Evolutionary conservation across 306 rosid species (phyloP).

Genomic region (Quercus variabilis): DNA sequence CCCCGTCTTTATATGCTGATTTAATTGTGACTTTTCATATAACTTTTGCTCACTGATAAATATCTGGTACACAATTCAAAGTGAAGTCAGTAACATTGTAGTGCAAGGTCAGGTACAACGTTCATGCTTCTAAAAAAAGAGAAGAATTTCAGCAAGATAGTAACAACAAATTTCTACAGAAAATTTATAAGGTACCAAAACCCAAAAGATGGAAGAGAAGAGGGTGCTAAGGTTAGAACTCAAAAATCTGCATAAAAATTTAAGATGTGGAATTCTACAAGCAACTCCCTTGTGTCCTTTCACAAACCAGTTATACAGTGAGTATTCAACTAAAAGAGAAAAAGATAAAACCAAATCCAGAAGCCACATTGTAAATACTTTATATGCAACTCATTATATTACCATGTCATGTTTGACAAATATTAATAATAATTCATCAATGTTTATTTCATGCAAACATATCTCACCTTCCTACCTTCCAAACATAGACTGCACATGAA

Average conservation of each 20-base stretch:
- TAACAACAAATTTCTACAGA: not conserved
- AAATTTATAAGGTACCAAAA: not conserved
- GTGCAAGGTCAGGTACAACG: not conserved
- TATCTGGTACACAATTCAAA: slow-evolving; percentile 23
- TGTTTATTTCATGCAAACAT: not conserved
- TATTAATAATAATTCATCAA: too few relatives aligned
- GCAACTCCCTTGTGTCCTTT: not conserved
- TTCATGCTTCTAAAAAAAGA: not conserved
- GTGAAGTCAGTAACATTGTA: not conserved
- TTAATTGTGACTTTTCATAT: slow-evolving; percentile 44
- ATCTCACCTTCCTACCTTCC: slow-evolving; percentile 21
- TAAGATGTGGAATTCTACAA: not conserved
- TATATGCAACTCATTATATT: not conserved
- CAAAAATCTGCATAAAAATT: not conserved
- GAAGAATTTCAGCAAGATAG: not conserved
- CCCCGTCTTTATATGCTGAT: slow-evolving; percentile 47
- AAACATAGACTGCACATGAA: slow-evolving; percentile 15
- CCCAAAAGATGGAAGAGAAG: not conserved
- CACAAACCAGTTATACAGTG: not conserved
- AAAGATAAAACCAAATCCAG: not conserved
- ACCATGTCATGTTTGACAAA: not conserved
- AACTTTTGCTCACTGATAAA: slow-evolving; percentile 61
- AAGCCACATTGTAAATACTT: not conserved
- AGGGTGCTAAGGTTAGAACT: not conserved
- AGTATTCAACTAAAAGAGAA: not conserved